Evolutionary conservation across 129 eudicot genomes (phyloP), one percentile per base, ranked within the genome.

Genomic region (Cynara cardunculus): DNA sequence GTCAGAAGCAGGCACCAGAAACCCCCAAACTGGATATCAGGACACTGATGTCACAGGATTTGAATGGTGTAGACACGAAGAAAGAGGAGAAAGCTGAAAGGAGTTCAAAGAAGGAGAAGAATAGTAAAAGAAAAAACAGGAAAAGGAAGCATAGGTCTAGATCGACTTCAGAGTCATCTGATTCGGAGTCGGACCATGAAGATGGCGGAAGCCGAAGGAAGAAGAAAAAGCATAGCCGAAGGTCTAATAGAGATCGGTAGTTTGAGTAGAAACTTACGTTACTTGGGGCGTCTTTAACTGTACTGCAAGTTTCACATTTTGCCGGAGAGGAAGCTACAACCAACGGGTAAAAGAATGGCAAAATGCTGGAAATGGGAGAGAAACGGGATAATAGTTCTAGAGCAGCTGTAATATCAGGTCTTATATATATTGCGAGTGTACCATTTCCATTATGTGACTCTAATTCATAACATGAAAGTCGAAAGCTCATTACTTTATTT

Each of bases 1-100:
- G 99, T 85, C 90, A 88, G 85, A 95, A 95, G 89, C 39, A 90
- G 83, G 84, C 88, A 87, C 72, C 88, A 79, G 73, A 92, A 90
- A 90, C 87, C 53, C 87, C 96, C 4, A 92, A 92, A 82, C 76
- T 89, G 76, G 92, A 88, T 84, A 87, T 87, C 88, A 84, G 80
- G 76, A 26, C 71, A 16, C 70, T 79, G n/a, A 26, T 76, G 19
- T 79, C 94, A 3, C 85, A 85, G 75, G 91, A 78, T 77, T 61
- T 86, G 83, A 91, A 90, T 67, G 76, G 70, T 78, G 89, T 85
- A 3, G 94, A 86, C 26, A 4, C 35, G 72, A 71, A 76, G 32
- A 80, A 84, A 82, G 89, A 88, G 61, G 72, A 26, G 44, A 87
- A 86, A 77, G 80, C 5, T 34, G 88, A 88, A 44, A 91, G 85